Percentiles rank a stretch among this genome's conserved stretches.
These are phyloP conservation scores for Apiospora kogelbergensis DNA, from an alignment of 2,329 filamentous ascomycete species.

Conservation along the genomic window DNA sequence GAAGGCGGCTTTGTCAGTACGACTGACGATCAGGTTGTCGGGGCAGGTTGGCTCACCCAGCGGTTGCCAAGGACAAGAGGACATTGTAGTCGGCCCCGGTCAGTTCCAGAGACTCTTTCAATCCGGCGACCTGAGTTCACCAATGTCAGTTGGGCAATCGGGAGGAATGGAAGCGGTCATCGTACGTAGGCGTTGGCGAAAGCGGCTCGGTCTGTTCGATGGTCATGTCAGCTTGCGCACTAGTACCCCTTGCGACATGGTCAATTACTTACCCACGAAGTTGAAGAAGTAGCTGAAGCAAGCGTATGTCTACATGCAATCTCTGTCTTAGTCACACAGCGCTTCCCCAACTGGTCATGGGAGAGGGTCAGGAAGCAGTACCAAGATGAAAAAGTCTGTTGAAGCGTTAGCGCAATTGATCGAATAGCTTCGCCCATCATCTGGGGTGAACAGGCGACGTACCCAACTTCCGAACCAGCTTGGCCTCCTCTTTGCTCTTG, in stretches of 20 bases:
- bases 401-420: background rate
- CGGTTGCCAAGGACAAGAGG: slow-evolving; percentile 33
- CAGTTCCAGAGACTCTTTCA: slow-evolving; percentile 37
- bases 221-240: background rate
- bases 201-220: slow-evolving; percentile 35
- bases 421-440: background rate
- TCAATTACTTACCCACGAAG: slow-evolving; percentile 26
- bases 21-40: background rate
- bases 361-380: background rate
- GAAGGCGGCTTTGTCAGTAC: background rate
- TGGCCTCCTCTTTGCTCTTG: slow-evolving; percentile 22
- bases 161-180: background rate
- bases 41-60: slow-evolving; percentile 22
- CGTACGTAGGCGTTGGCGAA: slow-evolving; percentile 42
- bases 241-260: background rate
- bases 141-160: background rate
- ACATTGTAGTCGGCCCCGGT: slow-evolving; percentile 39
- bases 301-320: slow-evolving; percentile 26
- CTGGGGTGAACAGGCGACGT: background rate
- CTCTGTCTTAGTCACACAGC: too few species aligned
- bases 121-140: slow-evolving; percentile 30
- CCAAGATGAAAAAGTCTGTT: slow-evolving; percentile 34
- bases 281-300: slow-evolving; percentile 38
- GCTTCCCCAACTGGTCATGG: too few species aligned
- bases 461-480: slow-evolving; percentile 32